Base-by-base conservation (phyloP, 768 basidiomycete genomes). In the Kwoniella bestiolae region DNA sequence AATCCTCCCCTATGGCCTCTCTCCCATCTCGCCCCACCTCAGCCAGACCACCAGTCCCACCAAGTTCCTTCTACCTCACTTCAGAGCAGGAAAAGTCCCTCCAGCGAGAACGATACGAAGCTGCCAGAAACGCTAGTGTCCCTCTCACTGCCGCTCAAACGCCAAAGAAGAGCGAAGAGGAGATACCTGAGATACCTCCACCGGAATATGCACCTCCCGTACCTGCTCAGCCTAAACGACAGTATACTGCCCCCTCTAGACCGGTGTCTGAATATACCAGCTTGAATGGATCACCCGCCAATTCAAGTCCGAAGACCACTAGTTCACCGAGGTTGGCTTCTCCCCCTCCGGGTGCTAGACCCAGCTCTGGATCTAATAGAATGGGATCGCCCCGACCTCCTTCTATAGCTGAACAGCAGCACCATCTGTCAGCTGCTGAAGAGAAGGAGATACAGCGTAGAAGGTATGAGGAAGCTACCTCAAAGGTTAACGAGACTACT, bases 131-230 rank as follows among this genome's bases (percentile, higher is more conserved):
- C 28, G 51, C 60, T 3, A 68, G 70, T 41, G 38, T 11, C 18
- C 38, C 18, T 3, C 38, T 8, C 12, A 28, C 23, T 3, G 18
- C 23, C 23, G 35, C 41, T 47, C 45, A 35, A 50, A 16, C 21
- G 25, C 14, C 47, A 6, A 61, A 50, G n/a, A 51, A 21, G 26
- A 31, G 11, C 38, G 56, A 32, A 5, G 47, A 38, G 12, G 72
- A 69, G 11, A 66, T 67, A 25, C 61, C 69, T 8, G 62, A 69
- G 18, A 46, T 41, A 7, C 63, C 76, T 12, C 76, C 76, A n/a
- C 76, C 76, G 3, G 76, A 77, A 55, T 77, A 77, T 46, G 76
- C 71, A 16, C 72, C 76, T n/a, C 69, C 70, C 21, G 31, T 44
- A 38, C 62, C 62, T 47, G 53, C 51, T 14, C 62, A 63, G 35